Evolutionary conservation across 306 rosid genomes (phyloP).

Genomic region (Pyrus communis): DNA sequence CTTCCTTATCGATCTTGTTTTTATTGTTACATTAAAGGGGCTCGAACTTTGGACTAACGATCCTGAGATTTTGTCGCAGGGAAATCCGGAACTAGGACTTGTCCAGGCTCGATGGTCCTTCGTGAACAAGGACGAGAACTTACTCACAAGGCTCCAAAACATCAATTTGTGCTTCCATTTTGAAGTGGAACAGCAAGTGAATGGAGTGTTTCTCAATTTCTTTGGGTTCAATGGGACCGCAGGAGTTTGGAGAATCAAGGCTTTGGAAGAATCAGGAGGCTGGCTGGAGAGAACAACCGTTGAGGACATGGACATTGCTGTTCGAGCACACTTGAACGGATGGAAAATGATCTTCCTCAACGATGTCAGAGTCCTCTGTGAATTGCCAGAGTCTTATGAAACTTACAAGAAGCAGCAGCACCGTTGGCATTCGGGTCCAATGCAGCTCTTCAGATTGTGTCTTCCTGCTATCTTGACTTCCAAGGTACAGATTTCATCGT

Average conservation of each 20-base stretch:
- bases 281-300: constrained; percentile 98
- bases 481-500: constrained; percentile 39
- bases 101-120: constrained; percentile 96
- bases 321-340: constrained; percentile 87
- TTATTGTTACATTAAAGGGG: neutral
- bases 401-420: constrained; percentile 96
- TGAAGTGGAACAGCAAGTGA: constrained; percentile 99
- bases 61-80: constrained; percentile 37
- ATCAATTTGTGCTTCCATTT: constrained; percentile 95
- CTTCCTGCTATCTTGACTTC: constrained; percentile 78
- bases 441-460: constrained; percentile 92
- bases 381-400: constrained; percentile 93
- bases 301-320: constrained; percentile 97
- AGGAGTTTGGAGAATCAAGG: constrained; percentile 93
- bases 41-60: neutral
- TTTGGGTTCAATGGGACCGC: constrained; percentile 99
- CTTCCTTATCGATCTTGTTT: neutral
- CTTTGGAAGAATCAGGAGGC: constrained; percentile 94
- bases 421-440: constrained; percentile 99
- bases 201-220: constrained; percentile 80
- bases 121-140: constrained; percentile 92
- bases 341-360: constrained; percentile 93
- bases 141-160: constrained; percentile 90
- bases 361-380: constrained; percentile 90
- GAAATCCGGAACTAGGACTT: constrained; percentile 83